Evolutionary conservation across 257 asterid genomes (phyloP), one percentile per base, ranked within the genome.

Genomic region (Nicotiana otophora): DNA sequence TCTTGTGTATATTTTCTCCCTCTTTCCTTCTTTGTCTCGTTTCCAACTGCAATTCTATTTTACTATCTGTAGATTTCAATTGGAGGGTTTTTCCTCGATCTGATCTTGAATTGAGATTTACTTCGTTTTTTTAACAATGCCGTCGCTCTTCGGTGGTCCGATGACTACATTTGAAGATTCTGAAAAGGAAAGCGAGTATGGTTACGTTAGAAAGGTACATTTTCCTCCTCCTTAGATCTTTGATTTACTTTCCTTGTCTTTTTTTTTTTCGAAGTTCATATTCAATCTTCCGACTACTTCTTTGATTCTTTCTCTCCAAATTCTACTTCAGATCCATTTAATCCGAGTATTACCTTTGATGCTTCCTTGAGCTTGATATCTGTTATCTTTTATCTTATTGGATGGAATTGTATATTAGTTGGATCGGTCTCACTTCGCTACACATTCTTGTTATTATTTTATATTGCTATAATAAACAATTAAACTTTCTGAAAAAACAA

Each of bases 121-220:
- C 33, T 23, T 61, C 16, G 12, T 30, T 61, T 31, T 61, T 20
- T 0, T 15, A 20, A 61, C 67, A 61, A 61, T 67, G 70, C 77
- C 70, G 70, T 81, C 83, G 51, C 64, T 28, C 20, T 74, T 46
- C 31, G 80, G 62, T 46, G 79, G 79, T 72, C 79, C 79, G 23
- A 28, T 72, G 14, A 74, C 61, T 30, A 46, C 80, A 26, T 74
- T 74, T 30, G 61, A 74, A 36, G 80, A 74, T 48, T 74, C 80
- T 74, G 80, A 74, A 46, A 74, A 74, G 62, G 80, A 74, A 14
- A 74, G 80, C 39, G 80, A 74, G 12, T 74, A 46, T 74, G 80
- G 80, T 20, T 46, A 74, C 61, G 80, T 74, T n/a, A 42, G 80
- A 54, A 74, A 74, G 80, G 80, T 46, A n/a, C 9, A 19, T 19